phyloP scores from a whole-genome alignment of 192 early-diverging fungal species.

The Coemansia asiatica region DNA sequence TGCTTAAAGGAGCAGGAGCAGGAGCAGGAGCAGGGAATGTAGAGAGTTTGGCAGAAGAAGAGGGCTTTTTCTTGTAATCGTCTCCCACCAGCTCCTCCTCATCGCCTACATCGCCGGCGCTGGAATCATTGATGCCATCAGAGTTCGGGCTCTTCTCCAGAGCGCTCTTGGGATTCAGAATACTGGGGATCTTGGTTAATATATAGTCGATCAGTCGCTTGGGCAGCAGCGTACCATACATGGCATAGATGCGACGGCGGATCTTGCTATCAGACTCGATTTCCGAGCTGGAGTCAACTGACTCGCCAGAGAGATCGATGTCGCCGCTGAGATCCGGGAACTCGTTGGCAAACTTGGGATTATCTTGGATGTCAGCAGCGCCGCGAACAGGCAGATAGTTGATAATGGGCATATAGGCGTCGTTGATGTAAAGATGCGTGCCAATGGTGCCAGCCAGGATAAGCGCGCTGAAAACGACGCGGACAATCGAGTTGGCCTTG shows the following conservation, averaged over 20 bases:
- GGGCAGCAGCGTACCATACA: constrained; percentile 47
- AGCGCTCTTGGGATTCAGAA: constrained; percentile 14
- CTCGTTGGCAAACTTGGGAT: constrained; percentile 30
- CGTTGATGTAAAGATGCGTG: constrained; percentile 58
- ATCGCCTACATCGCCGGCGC: not conserved
- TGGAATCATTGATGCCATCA: not conserved
- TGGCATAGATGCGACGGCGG: constrained; percentile 33
- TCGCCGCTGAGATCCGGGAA: constrained; percentile 37
- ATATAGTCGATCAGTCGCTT: constrained; percentile 39
- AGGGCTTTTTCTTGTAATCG: constrained; percentile 3
- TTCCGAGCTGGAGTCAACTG: constrained; percentile 14
- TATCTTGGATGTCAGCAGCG: constrained; percentile 45
- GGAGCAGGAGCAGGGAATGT: not conserved
- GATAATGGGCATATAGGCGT: constrained; percentile 64
- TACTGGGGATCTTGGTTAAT: constrained; percentile 38
- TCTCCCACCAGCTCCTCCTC: constrained; percentile 15
- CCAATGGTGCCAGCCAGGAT: constrained; percentile 58
- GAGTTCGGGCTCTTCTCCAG: not conserved
- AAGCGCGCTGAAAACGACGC: constrained; percentile 56
- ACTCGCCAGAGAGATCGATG: constrained; percentile 15
- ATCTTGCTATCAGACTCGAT: constrained; percentile 19
- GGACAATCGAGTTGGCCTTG: constrained; percentile 50
- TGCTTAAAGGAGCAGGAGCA: not conserved
- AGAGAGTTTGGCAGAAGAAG: not conserved
- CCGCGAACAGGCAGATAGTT: constrained; percentile 57